Conservation (phyloP, 1,139 yeast genomes). For the Diutina ranongensis region DNA sequence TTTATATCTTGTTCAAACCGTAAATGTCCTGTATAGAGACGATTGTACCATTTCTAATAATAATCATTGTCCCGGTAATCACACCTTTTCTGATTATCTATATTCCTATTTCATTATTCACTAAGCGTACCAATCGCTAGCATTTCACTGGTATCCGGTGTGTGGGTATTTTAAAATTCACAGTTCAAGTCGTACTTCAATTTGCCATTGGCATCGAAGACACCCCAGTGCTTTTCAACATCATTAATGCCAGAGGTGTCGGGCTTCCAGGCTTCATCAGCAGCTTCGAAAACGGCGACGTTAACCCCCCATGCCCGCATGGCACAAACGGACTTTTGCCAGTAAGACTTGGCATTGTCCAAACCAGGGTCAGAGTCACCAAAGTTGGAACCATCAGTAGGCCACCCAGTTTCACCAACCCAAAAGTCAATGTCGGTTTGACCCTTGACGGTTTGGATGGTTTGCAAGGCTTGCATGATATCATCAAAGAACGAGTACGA, state of each 20-base stretch:
- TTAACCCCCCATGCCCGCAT: conserved; percentile 93
- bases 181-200: conserved; percentile 53
- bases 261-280: conserved; percentile 95
- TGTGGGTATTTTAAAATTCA: conserved; percentile 13
- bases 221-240: conserved; percentile 93
- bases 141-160: neutral
- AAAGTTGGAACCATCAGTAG: conserved; percentile 73
- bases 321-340: conserved; percentile 84
- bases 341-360: conserved; percentile 64
- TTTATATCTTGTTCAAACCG: too few species aligned
- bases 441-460: conserved; percentile 76
- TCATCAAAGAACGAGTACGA: conserved; percentile 89
- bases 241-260: conserved; percentile 72
- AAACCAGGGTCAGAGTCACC: conserved; percentile 55
- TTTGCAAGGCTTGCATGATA: conserved; percentile 90
- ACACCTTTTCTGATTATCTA: too few species aligned
- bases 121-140: neutral
- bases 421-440: conserved; percentile 75
- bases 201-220: conserved; percentile 46
- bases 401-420: conserved; percentile 99
- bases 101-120: neutral
- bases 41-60: too few species aligned
- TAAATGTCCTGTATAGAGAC: too few species aligned
- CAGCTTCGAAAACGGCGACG: conserved; percentile 86
- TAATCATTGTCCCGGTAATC: too few species aligned